Conservation (phyloP, 75 land plant genomes). For the Pinus taeda region DNA sequence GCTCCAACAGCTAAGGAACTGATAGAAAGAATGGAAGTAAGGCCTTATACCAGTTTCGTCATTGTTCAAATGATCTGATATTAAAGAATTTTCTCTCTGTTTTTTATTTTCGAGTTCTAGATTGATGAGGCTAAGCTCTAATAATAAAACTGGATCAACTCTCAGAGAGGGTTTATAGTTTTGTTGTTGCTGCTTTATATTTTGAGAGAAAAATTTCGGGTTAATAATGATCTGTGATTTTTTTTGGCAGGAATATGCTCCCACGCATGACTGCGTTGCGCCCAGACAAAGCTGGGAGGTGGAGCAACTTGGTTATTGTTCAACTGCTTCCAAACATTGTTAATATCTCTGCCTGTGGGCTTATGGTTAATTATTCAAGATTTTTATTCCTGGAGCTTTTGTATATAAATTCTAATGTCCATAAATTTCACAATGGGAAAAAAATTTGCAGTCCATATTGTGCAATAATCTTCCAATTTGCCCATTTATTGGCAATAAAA, state of each 20-base stretch:
- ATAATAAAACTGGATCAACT: background rate
- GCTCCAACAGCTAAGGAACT: conserved; percentile 71
- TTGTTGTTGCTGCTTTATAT: background rate
- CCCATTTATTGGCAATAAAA: too few species aligned
- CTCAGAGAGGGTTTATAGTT: background rate
- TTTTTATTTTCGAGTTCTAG: too few species aligned
- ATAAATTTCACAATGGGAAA: too few species aligned
- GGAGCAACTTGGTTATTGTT: background rate
- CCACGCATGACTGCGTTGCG: background rate
- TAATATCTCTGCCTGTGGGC: too few species aligned
- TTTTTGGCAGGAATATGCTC: background rate
- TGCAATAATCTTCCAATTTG: too few species aligned
- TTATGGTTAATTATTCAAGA: too few species aligned
- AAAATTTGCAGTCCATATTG: too few species aligned
- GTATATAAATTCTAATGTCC: too few species aligned
- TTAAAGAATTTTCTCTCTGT: background rate
- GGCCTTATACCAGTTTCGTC: background rate
- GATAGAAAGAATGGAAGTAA: conserved; percentile 61
- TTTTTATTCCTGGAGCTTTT: too few species aligned
- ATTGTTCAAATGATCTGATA: background rate
- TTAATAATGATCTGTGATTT: too few species aligned
- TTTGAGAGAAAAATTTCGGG: background rate
- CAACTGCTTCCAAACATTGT: background rate
- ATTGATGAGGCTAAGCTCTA: too few species aligned
- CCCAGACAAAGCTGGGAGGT: conserved; percentile 1